Evolutionary conservation across 345 rosid genomes (phyloP).

Genomic region (Adansonia digitata): DNA sequence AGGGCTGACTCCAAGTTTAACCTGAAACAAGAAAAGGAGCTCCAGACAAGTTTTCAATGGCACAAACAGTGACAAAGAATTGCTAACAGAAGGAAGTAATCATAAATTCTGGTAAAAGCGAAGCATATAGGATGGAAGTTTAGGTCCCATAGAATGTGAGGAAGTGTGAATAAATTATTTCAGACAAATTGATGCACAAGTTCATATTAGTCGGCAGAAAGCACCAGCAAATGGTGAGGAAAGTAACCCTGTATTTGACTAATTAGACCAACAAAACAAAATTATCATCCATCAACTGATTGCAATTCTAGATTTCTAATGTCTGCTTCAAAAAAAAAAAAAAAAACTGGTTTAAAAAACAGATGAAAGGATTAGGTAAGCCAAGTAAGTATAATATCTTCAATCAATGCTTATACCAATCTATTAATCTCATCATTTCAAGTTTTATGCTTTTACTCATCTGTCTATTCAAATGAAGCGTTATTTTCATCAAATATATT

Average conservation of each 20-base stretch:
- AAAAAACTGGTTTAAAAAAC: background rate
- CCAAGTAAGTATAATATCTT: background rate
- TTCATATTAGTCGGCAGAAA: background rate
- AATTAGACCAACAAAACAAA: background rate
- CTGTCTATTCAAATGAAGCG: too few species aligned
- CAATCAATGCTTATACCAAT: too few species aligned
- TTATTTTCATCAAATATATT: too few species aligned
- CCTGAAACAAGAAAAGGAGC: too few species aligned
- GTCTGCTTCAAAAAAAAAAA: background rate
- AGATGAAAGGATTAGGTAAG: background rate
- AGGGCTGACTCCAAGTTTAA: too few species aligned
- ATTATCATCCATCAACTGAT: background rate
- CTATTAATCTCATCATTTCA: too few species aligned
- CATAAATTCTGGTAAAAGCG: conserved; percentile 3
- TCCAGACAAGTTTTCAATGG: background rate
- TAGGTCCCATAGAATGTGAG: conserved; percentile 3
- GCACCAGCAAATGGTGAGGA: background rate
- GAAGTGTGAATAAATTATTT: background rate
- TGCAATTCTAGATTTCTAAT: background rate
- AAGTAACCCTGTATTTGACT: conserved; percentile 2
- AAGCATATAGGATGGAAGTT: background rate
- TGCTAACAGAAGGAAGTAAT: conserved; percentile 7
- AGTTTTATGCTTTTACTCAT: too few species aligned
- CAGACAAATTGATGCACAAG: background rate
- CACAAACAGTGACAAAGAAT: background rate